Base-by-base conservation (phyloP, 345 rosid genomes). In the Erysimum cheiranthoides region DNA sequence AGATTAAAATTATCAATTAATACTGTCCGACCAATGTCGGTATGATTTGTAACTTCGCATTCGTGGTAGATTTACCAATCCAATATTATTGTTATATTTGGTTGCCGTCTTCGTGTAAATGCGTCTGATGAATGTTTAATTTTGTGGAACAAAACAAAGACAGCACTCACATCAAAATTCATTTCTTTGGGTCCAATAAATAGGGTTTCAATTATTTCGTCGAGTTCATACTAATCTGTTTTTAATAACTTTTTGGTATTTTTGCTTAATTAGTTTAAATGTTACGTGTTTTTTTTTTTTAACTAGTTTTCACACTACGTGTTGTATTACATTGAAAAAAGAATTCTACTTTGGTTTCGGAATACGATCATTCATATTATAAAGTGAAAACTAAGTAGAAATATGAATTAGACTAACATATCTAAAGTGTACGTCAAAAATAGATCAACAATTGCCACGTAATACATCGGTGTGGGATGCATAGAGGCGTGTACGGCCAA, bases 401-500 rank as follows among this genome's bases (percentile, higher is more conserved):
- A n/a, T n/a, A n/a, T n/a, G n/a, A n/a, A n/a, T n/a, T n/a, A n/a
- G n/a, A n/a, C n/a, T n/a, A n/a, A n/a, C n/a, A n/a, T n/a, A n/a
- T n/a, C n/a, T n/a, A n/a, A n/a, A n/a, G n/a, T n/a, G n/a, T n/a
- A n/a, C n/a, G n/a, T n/a, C 25, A 21, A 0, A 0, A 21, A 21
- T 21, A 21, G 1, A 21, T 21, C 13, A 46, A 16, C 46, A 27
- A 53, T 49, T 25, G 12, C 18, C 35, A 66, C 50, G 25, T 10
- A 51, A 21, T 32, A 4, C 27, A 34, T 32, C 12, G 17, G 9
- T 61, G 60, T 61, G 6, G 6, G 25, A 59, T 13, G 75, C 21
- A 27, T 10, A 38, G 63, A 64, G 25, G 38, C 64, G 64, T 73
- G 77, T 53, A 64, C 71, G 77, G 70, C 17, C 56, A 32, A 0